Evolutionary conservation across 1,284 basidiomycete species (phyloP), one percentile per base, ranked within the genome.

Genomic region (Austroboletus niveus): DNA sequence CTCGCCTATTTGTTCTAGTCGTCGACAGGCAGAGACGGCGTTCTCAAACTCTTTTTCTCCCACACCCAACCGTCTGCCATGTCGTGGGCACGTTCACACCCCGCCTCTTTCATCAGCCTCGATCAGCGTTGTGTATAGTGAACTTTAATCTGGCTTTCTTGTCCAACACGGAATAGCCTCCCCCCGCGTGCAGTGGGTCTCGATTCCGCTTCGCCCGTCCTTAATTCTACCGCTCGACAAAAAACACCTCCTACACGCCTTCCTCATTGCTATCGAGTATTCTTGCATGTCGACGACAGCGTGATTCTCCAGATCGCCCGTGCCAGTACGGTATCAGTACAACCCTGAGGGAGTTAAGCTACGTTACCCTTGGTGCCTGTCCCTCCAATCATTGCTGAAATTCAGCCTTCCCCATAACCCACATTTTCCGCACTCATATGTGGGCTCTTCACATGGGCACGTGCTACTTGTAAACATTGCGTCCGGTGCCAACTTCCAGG

Each of bases 261-360:
- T 27, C 27, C n/a, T 49, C 40, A 44, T 40, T 53, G 45, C 32
- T 47, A 39, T 22, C 46, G 49, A 45, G 45, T 36, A 31, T 42
- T 51, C 46, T 36, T 41, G 17, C 47, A 36, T 24, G 44, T 38
- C 48, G 47, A 57, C 49, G 30, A 47, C 45, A 22, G 47, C 50
- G 39, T 53, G 36, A 34, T 36, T 41, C 20, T 27, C 38, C 20
- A 41, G 62, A 68, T 68, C 64, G 30, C 51, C 15, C 4, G 32
- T 17, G 40, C 40, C 38, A 56, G 55, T 42, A 56, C 53, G 47
- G 49, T 38, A 64, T 65, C 59, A 57, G 52, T 54, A 34, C 57
- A 68, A 49, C 65, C 63, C 66, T 64, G 65, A 69, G 64, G 61
- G 61, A 69, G 66, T 55, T 67, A 68, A 55, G 34, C 58, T 53